Percentiles rank a stretch among this genome's conserved stretches.
Evolutionary conservation across 1,284 basidiomycete species (phyloP).

Genomic region (Irpex lacteus): DNA sequence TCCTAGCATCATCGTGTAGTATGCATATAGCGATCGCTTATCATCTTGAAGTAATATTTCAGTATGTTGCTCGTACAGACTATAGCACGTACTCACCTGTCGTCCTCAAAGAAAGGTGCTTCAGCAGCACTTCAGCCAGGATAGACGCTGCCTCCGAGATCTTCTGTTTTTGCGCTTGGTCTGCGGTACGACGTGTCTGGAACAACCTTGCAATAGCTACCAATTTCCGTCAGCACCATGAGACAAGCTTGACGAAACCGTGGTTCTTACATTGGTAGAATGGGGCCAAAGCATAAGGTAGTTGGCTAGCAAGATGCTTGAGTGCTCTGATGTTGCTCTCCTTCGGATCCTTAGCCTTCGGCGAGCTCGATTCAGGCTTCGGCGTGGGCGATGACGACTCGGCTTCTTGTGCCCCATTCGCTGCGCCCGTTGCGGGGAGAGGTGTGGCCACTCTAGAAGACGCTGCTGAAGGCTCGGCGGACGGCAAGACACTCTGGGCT

Average conservation of each 20-base stretch:
- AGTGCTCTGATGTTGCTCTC: conserved; percentile 76
- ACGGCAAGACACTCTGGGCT: conserved; percentile 20
- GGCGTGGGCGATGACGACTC: conserved; percentile 20
- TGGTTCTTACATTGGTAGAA: conserved; percentile 80
- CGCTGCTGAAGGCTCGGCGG: conserved; percentile 41
- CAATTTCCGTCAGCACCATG: neutral
- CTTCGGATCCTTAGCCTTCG: conserved; percentile 43
- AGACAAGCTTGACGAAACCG: neutral
- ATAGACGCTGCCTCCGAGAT: conserved; percentile 67
- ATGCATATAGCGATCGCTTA: conserved; percentile 54
- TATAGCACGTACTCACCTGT: conserved; percentile 40
- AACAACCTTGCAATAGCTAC: conserved; percentile 87
- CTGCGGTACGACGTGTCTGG: conserved; percentile 77
- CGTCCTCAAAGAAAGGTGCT: conserved; percentile 63
- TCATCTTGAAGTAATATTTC: conserved; percentile 38
- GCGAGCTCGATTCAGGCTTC: conserved; percentile 20
- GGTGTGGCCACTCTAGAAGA: conserved; percentile 22
- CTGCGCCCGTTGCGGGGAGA: conserved; percentile 14
- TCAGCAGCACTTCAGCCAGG: conserved; percentile 72
- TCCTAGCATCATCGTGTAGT: conserved; percentile 78
- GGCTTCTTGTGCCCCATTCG: conserved; percentile 39
- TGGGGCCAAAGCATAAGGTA: conserved; percentile 77
- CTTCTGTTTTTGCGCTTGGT: conserved; percentile 77
- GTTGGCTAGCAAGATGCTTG: conserved; percentile 78
- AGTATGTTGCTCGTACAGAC: conserved; percentile 7